A percentile compares a stretch with the other conserved stretches of the same genome.
These are phyloP conservation scores for Apiotrichum gamsii DNA, from an alignment of 1,284 basidiomycete genomes.

Conservation along the genomic window DNA sequence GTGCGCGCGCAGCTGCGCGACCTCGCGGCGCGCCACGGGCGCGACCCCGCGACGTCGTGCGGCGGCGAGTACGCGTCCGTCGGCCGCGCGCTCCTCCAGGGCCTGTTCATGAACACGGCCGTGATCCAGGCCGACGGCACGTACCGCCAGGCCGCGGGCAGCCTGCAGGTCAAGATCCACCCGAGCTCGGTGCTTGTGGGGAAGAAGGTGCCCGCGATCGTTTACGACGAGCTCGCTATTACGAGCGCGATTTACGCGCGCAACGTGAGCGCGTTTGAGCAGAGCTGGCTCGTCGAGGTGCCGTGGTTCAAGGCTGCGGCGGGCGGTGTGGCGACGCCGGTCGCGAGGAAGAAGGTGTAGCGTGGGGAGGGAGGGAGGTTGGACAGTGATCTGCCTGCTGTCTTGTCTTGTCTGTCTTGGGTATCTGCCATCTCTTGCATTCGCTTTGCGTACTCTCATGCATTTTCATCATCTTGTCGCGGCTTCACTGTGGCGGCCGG, in stretches of 20 bases:
- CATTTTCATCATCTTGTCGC: too few relatives aligned
- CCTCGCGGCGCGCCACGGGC: constrained; percentile 57
- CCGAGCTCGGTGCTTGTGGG: constrained; percentile 72
- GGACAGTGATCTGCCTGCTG: too few relatives aligned
- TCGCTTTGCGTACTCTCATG: too few relatives aligned
- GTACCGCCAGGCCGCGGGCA: constrained; percentile 76
- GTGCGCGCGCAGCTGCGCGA: constrained; percentile 74
- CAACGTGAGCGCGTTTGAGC: constrained; percentile 71
- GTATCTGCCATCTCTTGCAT: too few relatives aligned
- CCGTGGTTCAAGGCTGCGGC: constrained; percentile 38
- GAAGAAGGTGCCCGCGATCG: constrained; percentile 72
- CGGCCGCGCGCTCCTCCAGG: constrained; percentile 62
- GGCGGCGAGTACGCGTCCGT: constrained; percentile 60
- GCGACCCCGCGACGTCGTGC: constrained; percentile 58
- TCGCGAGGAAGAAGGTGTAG: constrained; percentile 8
- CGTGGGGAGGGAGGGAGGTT: too few relatives aligned
- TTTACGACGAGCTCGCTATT: constrained; percentile 82
- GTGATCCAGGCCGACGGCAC: constrained; percentile 71
- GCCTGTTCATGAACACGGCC: constrained; percentile 74
- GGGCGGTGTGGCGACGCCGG: constrained; percentile 4
- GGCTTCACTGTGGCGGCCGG: too few relatives aligned
- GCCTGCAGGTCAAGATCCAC: constrained; percentile 75
- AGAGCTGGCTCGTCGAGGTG: constrained; percentile 52
- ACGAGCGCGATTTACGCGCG: constrained; percentile 82
- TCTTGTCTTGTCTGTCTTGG: too few relatives aligned